Conservation (phyloP, 371 early-diverging fungal species). For the Mycotypha africana region DNA sequence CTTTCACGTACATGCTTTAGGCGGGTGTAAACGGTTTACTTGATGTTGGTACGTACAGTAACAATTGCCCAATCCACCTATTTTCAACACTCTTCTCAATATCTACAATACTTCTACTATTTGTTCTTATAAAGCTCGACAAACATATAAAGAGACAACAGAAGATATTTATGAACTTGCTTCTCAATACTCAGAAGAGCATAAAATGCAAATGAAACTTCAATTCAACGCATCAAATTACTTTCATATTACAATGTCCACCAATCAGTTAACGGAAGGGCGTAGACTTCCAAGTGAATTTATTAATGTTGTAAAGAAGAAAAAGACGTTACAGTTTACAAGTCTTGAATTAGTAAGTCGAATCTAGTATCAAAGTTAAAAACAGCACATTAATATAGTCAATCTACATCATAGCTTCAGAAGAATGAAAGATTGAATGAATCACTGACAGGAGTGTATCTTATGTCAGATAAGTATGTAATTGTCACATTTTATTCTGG, state of each 20-base stretch:
- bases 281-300: conserved; percentile 44
- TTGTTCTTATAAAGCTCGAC: conserved; percentile 55
- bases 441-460: conserved; percentile 79
- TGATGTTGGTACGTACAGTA: conserved; percentile 68
- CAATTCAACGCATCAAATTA: conserved; percentile 58
- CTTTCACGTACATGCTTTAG: conserved; percentile 19
- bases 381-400: no score
- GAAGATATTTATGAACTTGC: conserved; percentile 78
- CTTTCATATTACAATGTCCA: conserved; percentile 52
- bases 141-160: conserved; percentile 80
- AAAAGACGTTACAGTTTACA: conserved; percentile 61
- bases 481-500: no score
- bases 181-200: conserved; percentile 40
- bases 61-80: background rate
- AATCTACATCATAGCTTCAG: conserved; percentile 40
- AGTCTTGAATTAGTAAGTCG: conserved; percentile 71
- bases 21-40: conserved; percentile 83
- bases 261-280: conserved; percentile 25
- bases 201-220: conserved; percentile 61
- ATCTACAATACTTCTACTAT: no score
- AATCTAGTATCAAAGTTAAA: no score
- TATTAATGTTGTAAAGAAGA: conserved; percentile 56
- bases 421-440: conserved; percentile 69
- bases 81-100: no score
- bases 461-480: conserved; percentile 77